Conservation (phyloP, 257 asterid species). For the Lithospermum erythrorhizon region DNA sequence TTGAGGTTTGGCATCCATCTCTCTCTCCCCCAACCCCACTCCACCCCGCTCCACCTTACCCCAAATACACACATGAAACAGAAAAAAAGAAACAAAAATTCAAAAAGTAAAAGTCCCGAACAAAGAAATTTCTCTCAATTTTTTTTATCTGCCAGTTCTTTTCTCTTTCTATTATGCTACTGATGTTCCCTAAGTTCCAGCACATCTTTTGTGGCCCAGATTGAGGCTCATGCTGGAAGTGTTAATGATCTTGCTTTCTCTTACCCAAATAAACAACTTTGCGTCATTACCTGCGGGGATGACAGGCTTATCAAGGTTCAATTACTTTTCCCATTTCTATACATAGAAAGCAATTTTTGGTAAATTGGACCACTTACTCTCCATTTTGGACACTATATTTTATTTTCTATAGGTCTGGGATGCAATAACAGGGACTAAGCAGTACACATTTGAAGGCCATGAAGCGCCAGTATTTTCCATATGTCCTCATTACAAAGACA, state of each 20-base stretch:
- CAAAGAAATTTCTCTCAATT: too few species aligned
- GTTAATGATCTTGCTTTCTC: constrained; percentile 65
- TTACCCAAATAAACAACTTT: constrained; percentile 42
- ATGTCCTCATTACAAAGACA: constrained; percentile 54
- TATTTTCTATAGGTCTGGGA: constrained; percentile 46
- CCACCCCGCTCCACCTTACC: background rate
- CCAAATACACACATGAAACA: background rate
- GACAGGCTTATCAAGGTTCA: constrained; percentile 58
- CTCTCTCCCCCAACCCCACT: background rate
- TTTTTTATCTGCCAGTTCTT: background rate
- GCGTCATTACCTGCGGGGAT: constrained; percentile 54
- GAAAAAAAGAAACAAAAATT: too few species aligned
- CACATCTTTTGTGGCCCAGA: constrained; percentile 22
- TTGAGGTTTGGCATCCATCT: constrained; percentile 34
- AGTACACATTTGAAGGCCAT: constrained; percentile 51
- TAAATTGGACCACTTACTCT: constrained; percentile 1
- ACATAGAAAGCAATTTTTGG: background rate
- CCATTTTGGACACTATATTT: constrained; percentile 1
- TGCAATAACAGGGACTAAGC: constrained; percentile 42
- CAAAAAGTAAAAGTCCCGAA: too few species aligned
- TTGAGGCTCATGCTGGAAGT: constrained; percentile 59
- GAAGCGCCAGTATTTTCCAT: constrained; percentile 56
- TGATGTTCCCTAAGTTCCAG: background rate
- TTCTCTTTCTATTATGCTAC: background rate
- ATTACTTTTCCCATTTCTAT: constrained; percentile 9